Evolutionary conservation across 495 filamentous ascomycete genomes (phyloP).

Genomic region (Talaromyces liani): DNA sequence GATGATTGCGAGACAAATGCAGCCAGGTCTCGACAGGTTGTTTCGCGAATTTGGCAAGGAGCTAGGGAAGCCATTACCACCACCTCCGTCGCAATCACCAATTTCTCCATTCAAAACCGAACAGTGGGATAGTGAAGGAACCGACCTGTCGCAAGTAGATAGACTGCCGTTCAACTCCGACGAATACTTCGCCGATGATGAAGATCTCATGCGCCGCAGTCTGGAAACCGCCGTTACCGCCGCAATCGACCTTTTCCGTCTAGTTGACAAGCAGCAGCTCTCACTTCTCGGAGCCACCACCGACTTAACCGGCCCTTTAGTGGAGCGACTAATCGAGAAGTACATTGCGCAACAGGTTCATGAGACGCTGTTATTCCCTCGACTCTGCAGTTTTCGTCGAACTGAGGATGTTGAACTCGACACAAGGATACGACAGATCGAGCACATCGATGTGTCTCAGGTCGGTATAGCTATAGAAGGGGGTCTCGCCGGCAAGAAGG

Average conservation of each 20-base stretch:
- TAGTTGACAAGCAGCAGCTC: slow-evolving; percentile 91
- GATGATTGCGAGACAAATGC: slow-evolving; percentile 96
- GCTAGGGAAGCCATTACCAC: slow-evolving; percentile 76
- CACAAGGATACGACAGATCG: slow-evolving; percentile 83
- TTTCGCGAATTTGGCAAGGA: slow-evolving; percentile 84
- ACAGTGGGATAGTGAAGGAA: slow-evolving; percentile 19
- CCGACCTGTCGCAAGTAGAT: slow-evolving; percentile 25
- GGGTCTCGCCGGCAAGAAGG: slow-evolving; percentile 61
- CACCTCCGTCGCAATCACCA: slow-evolving; percentile 57
- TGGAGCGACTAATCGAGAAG: slow-evolving; percentile 89
- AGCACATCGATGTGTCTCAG: slow-evolving; percentile 88
- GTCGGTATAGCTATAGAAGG: slow-evolving; percentile 78
- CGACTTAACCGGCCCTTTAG: slow-evolving; percentile 83
- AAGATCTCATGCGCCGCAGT: slow-evolving; percentile 75
- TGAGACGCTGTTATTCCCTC: slow-evolving; percentile 74
- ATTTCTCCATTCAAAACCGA: slow-evolving; percentile 23
- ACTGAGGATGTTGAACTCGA: slow-evolving; percentile 88
- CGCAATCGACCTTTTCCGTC: slow-evolving; percentile 91
- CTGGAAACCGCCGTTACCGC: slow-evolving; percentile 87
- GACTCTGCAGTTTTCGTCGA: slow-evolving; percentile 68
- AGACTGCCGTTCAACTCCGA: slow-evolving; percentile 41
- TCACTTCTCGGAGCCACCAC: slow-evolving; percentile 88
- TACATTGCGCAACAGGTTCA: slow-evolving; percentile 94
- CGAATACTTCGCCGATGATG: slow-evolving; percentile 68
- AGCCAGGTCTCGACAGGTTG: slow-evolving; percentile 79